Percentiles rank a stretch among this genome's conserved stretches.
Conservation (phyloP, 306 rosid genomes). For the Trichosanthes cucumerina region DNA sequence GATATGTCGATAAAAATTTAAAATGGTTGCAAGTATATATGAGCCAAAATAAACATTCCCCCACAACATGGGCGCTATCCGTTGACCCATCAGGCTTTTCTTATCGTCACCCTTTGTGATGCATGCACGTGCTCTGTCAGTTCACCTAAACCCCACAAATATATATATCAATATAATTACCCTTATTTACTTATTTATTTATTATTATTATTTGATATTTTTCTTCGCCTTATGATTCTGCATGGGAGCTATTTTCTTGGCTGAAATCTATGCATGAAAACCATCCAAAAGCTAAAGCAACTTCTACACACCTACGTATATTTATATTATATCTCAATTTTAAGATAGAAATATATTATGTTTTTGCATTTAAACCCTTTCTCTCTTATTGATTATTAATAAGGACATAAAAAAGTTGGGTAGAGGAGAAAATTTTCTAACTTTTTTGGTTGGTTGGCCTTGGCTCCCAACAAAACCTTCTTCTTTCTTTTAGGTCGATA, state of each 20-base stretch:
- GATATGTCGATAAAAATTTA: no score
- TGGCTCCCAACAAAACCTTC: no score
- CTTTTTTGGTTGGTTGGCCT: no score
- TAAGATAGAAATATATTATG: no score
- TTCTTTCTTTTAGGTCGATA: no score
- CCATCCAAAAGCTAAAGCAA: background rate
- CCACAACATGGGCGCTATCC: slow-evolving; percentile 3
- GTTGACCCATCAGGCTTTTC: background rate
- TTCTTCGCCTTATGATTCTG: background rate
- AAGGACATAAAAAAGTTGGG: no score
- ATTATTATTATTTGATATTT: no score
- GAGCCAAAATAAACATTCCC: background rate
- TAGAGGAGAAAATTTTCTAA: no score
- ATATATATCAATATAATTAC: background rate
- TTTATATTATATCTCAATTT: no score
- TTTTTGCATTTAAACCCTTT: no score
- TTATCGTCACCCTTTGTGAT: background rate
- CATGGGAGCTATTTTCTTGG: background rate
- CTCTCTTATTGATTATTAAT: no score
- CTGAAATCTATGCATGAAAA: background rate
- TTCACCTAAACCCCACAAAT: background rate
- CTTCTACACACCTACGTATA: background rate
- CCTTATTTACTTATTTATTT: background rate
- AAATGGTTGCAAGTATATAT: no score
- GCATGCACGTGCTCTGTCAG: slow-evolving; percentile 5